These are phyloP conservation scores for Quercus engelmannii DNA, from an alignment of 306 rosid genomes.

Conservation along the genomic window DNA sequence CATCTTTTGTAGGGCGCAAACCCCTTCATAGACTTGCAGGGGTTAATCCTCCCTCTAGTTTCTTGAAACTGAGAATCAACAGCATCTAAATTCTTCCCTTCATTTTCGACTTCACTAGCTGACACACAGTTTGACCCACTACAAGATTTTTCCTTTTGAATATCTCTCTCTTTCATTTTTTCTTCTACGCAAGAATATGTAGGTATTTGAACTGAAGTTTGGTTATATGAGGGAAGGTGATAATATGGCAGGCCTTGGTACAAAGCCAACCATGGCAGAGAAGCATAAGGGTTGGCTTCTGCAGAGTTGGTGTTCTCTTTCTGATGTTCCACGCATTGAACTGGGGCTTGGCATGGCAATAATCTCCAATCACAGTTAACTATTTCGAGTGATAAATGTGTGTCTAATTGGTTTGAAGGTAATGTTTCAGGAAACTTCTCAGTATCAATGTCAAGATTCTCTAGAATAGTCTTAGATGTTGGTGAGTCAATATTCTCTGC, in stretches of 20 bases:
- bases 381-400: slow-evolving; percentile 42
- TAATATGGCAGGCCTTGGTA: slow-evolving; percentile 39
- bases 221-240: slow-evolving; percentile 20
- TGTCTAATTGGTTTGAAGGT: slow-evolving; percentile 32
- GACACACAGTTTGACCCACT: slow-evolving; percentile 51
- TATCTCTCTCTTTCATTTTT: slow-evolving; percentile 29
- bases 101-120: slow-evolving; percentile 30
- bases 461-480: slow-evolving; percentile 24
- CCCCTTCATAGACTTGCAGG: slow-evolving; percentile 52
- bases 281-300: slow-evolving; percentile 17
- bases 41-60: slow-evolving; percentile 21
- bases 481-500: slow-evolving; percentile 22
- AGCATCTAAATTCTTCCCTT: slow-evolving; percentile 38
- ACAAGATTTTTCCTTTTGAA: slow-evolving; percentile 43
- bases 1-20: slow-evolving; percentile 86
- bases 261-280: slow-evolving; percentile 45
- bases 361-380: slow-evolving; percentile 22
- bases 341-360: slow-evolving; percentile 23
- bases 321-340: slow-evolving; percentile 16
- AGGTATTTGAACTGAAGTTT: slow-evolving; percentile 24
- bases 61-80: slow-evolving; percentile 35
- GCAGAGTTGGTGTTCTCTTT: slow-evolving; percentile 20
- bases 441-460: slow-evolving; percentile 13
- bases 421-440: slow-evolving; percentile 36
- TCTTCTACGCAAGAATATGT: slow-evolving; percentile 28